These are phyloP conservation scores for Chloropicon primus DNA, from an alignment of 139 green algal genomes.

Conservation along the genomic window DNA sequence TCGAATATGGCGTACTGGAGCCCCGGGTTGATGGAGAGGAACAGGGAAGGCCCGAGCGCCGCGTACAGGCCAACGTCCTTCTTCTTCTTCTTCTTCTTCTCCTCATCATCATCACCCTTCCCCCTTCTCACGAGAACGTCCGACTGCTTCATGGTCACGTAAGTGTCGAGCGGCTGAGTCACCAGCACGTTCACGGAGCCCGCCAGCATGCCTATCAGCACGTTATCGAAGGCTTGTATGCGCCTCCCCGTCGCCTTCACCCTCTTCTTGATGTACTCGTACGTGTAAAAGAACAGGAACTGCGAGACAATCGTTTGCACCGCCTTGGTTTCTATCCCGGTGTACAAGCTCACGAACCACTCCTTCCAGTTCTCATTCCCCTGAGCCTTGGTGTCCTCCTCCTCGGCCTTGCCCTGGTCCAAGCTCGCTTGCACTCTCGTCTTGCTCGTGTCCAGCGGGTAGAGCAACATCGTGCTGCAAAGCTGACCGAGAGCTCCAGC, in stretches of 20 bases:
- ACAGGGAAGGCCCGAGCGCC: background rate
- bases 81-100: conserved; percentile 17
- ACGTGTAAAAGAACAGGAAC: conserved; percentile 34
- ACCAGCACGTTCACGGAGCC: conserved; percentile 19
- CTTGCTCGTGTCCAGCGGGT: conserved; percentile 27
- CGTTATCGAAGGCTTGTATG: conserved; percentile 15
- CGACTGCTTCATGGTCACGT: conserved; percentile 1
- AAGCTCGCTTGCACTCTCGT: conserved; percentile 23
- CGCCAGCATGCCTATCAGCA: conserved; percentile 19
- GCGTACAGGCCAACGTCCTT: conserved; percentile 8
- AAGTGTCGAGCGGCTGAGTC: conserved; percentile 20
- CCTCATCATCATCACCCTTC: conserved; percentile 10
- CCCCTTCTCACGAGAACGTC: background rate
- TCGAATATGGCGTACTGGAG: conserved; percentile 34
- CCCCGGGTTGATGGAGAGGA: conserved; percentile 4
- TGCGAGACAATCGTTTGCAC: conserved; percentile 15
- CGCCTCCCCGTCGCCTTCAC: background rate
- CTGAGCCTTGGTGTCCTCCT: conserved; percentile 5
- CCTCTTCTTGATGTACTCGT: conserved; percentile 18
- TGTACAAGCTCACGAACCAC: conserved; percentile 9
- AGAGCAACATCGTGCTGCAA: conserved; percentile 23
- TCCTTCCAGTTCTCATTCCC: background rate
- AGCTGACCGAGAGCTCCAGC: conserved; percentile 21
- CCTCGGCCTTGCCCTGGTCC: background rate
- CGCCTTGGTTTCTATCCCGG: conserved; percentile 22